Conservation (phyloP, 352 stramenopile species). For the Phytophthora hibernalis region DNA sequence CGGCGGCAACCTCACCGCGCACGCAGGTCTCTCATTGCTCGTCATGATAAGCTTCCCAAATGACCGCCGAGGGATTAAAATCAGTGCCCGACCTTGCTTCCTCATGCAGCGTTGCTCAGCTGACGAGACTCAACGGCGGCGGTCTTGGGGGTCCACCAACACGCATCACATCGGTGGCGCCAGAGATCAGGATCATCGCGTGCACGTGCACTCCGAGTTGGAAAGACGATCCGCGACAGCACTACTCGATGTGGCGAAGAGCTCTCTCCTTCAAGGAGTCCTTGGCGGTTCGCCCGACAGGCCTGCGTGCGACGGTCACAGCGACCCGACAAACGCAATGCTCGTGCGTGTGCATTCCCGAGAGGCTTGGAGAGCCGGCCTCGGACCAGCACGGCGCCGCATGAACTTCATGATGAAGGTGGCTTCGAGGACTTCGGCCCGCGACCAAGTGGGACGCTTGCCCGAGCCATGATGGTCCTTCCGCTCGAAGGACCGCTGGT, state of each 20-base stretch:
- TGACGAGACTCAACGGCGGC: conserved; percentile 9
- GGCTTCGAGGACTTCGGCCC: background rate
- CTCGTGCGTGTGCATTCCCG: conserved; percentile 16
- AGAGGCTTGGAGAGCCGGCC: conserved; percentile 14
- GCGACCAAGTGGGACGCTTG: conserved; percentile 29
- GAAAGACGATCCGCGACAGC: conserved; percentile 23
- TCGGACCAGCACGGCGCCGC: conserved; percentile 9
- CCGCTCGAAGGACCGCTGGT: conserved; percentile 26
- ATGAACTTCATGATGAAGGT: conserved; percentile 19
- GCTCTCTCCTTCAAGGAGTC: conserved; percentile 14
- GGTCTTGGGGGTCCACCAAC: conserved; percentile 17
- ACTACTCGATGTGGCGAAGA: conserved; percentile 33
- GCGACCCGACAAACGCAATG: conserved; percentile 28
- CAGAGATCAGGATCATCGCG: background rate
- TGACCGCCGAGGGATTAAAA: background rate
- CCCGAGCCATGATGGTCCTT: conserved; percentile 3
- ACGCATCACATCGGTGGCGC: conserved; percentile 9
- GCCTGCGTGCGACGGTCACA: too few species aligned
- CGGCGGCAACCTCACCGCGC: background rate
- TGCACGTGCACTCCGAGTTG: background rate
- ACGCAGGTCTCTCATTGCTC: conserved; percentile 7
- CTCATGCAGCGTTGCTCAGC: conserved; percentile 22
- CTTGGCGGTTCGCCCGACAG: background rate
- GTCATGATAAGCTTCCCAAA: background rate
- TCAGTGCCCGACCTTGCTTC: conserved; percentile 16